Conservation (phyloP, 2,329 filamentous ascomycete species). For the Colletotrichum nymphaeae region DNA sequence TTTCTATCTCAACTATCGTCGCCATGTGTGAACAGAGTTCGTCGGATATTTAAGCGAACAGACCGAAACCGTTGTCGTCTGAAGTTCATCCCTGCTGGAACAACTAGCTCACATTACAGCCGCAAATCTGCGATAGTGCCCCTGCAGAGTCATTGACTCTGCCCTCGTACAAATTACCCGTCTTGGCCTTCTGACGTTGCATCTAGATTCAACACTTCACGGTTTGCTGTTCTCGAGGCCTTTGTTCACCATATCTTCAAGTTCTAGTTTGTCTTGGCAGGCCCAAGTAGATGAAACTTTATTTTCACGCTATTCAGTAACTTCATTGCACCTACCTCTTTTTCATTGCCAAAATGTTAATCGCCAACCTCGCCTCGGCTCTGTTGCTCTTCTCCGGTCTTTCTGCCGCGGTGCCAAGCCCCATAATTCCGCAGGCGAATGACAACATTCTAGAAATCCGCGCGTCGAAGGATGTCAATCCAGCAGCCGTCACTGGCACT, state of each 20-base stretch:
- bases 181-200: not conserved
- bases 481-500: conserved; percentile 19
- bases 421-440: not conserved
- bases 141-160: not conserved
- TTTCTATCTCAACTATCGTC: not conserved
- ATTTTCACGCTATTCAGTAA: not conserved
- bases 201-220: not conserved
- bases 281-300: not conserved
- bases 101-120: not conserved
- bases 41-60: not conserved
- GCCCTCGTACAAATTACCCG: not conserved
- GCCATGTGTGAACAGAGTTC: not conserved
- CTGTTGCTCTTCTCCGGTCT: not conserved
- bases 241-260: not conserved
- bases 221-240: not conserved
- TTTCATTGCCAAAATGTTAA: conserved; percentile 3
- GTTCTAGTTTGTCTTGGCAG: not conserved
- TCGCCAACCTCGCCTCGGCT: not conserved
- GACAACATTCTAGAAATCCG: not conserved
- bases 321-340: no score
- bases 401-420: not conserved
- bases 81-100: not conserved
- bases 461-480: conserved; percentile 14
- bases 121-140: not conserved
- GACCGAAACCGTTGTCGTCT: not conserved